Percentiles rank a stretch among this genome's conserved stretches.
Evolutionary conservation across 1,139 yeast species (phyloP).

Genomic region (Sugiyamaella paludigena): DNA sequence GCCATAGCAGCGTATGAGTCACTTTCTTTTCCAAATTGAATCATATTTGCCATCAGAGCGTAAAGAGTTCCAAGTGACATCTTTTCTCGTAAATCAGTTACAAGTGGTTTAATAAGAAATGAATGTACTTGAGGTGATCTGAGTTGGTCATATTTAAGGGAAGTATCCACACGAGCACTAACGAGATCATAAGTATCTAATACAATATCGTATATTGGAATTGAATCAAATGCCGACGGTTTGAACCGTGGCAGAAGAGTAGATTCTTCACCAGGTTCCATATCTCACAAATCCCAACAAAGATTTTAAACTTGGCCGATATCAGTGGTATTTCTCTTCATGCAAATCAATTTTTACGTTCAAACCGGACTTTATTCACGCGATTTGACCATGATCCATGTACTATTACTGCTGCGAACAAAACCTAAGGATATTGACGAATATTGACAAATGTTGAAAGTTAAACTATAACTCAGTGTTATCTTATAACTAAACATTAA

Average conservation of each 20-base stretch:
- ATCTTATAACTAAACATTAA: no score
- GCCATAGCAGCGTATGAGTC: constrained; percentile 48
- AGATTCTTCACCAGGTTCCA: constrained; percentile 12
- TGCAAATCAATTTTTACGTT: no score
- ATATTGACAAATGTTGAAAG: no score
- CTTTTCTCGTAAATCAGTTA: constrained; percentile 31
- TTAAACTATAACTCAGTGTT: no score
- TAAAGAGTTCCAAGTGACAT: constrained; percentile 37
- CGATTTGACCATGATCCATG: no score
- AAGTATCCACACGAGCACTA: constrained; percentile 44
- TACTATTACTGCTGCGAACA: no score
- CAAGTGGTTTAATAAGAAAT: constrained; percentile 51
- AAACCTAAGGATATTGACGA: no score
- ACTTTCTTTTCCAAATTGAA: constrained; percentile 49
- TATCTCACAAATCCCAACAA: no score
- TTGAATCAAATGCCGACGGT: constrained; percentile 34
- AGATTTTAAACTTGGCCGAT: no score
- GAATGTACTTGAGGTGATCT: constrained; percentile 54
- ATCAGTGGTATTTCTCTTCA: no score
- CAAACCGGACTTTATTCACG: no score
- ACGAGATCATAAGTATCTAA: constrained; percentile 34
- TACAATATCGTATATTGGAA: constrained; percentile 36
- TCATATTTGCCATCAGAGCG: constrained; percentile 39
- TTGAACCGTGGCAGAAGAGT: constrained; percentile 29
- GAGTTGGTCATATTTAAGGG: constrained; percentile 55